Percentiles rank a stretch among this genome's conserved stretches.
Evolutionary conservation across 2,329 filamentous ascomycete genomes (phyloP).

Genomic region (Fusarium falciforme): DNA sequence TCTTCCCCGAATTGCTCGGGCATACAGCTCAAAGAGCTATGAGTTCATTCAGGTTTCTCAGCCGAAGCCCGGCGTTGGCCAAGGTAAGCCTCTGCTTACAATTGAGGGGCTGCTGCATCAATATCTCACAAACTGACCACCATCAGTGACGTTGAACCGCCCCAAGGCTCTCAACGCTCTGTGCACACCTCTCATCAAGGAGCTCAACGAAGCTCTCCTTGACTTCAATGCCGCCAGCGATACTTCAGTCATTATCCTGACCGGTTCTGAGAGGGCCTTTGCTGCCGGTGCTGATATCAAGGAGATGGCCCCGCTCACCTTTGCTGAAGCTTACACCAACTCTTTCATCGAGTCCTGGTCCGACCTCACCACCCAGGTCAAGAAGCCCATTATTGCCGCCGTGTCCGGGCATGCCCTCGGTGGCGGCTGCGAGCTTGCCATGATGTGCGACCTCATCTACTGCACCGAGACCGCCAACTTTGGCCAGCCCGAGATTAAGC

Average conservation of each 20-base stretch:
- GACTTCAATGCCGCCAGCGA: conserved; percentile 76
- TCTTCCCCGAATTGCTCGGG: conserved; percentile 66
- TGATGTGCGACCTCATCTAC: conserved; percentile 98
- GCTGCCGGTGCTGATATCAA: conserved; percentile 98
- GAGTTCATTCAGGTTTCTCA: conserved; percentile 85
- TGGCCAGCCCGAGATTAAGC: conserved; percentile 96
- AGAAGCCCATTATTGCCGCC: conserved; percentile 94
- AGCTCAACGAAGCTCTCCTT: conserved; percentile 84
- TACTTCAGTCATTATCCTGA: conserved; percentile 84
- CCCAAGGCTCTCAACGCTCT: conserved; percentile 97
- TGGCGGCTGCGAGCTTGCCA: conserved; percentile 93
- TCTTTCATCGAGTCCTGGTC: conserved; percentile 98
- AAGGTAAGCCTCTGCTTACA: conserved; percentile 68
- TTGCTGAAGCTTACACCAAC: conserved; percentile 85
- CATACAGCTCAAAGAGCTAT: conserved; percentile 70
- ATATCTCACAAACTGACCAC: neutral
- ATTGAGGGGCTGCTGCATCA: neutral
- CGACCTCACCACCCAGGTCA: conserved; percentile 81
- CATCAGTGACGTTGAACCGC: conserved; percentile 87
- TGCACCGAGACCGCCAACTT: conserved; percentile 88
- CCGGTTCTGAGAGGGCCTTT: conserved; percentile 90
- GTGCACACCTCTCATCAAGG: conserved; percentile 87
- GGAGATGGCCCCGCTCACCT: conserved; percentile 95
- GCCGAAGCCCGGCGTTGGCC: conserved; percentile 88
- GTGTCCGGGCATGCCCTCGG: conserved; percentile 95